These are phyloP conservation scores for Sporothrix luriei DNA, from an alignment of 2,329 filamentous ascomycete genomes.

Conservation along the genomic window DNA sequence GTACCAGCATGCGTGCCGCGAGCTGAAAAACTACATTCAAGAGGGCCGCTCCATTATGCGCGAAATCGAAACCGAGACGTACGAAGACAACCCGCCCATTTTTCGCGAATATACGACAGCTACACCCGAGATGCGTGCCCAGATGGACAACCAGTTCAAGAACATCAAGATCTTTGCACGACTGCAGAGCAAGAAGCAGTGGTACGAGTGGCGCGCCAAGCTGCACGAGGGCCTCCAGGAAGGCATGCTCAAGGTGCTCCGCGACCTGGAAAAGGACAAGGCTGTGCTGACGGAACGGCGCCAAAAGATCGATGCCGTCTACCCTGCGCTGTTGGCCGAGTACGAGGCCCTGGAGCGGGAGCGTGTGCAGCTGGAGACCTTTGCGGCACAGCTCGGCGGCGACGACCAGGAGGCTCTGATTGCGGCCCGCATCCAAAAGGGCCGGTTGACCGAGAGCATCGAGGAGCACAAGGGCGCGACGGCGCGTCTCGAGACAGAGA, in stretches of 20 bases:
- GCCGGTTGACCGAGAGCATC: slow-evolving; percentile 66
- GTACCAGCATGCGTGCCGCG: slow-evolving; percentile 92
- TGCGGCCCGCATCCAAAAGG: slow-evolving; percentile 69
- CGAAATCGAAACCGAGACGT: slow-evolving; percentile 86
- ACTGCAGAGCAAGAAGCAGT: slow-evolving; percentile 89
- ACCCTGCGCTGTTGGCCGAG: slow-evolving; percentile 66
- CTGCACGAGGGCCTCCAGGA: slow-evolving; percentile 78
- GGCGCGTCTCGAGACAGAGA: slow-evolving; percentile 65
- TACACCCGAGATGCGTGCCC: slow-evolving; percentile 74
- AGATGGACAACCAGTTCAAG: slow-evolving; percentile 97
- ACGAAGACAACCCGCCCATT: slow-evolving; percentile 84
- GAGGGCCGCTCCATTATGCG: slow-evolving; percentile 88
- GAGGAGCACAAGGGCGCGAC: slow-evolving; percentile 69
- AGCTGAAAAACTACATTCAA: slow-evolving; percentile 95
- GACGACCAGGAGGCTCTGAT: slow-evolving; percentile 81
- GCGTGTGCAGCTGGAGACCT: slow-evolving; percentile 62
- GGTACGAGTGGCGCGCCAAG: slow-evolving; percentile 97
- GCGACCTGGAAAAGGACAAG: slow-evolving; percentile 77
- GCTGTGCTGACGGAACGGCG: slow-evolving; percentile 68
- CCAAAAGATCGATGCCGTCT: slow-evolving; percentile 63
- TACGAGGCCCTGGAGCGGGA: slow-evolving; percentile 65
- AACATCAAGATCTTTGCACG: slow-evolving; percentile 94
- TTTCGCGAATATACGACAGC: slow-evolving; percentile 91
- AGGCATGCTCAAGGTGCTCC: slow-evolving; percentile 72
- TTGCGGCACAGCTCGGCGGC: slow-evolving; percentile 73